Conservation (phyloP, 192 early-diverging fungal genomes). For the Globomyces pollinis-pini region DNA sequence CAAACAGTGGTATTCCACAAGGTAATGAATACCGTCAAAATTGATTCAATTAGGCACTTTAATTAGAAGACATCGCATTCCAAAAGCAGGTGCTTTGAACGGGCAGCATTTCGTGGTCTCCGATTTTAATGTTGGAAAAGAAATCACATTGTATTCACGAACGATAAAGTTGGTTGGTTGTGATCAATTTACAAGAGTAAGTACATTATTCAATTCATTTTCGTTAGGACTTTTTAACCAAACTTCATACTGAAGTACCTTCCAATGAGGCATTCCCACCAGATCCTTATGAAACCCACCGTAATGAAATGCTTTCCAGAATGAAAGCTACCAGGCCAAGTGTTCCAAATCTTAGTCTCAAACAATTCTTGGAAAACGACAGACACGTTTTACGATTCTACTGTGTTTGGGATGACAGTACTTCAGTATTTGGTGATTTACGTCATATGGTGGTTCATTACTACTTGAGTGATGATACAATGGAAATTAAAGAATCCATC, state of each 20-base stretch:
- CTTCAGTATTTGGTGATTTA: constrained; percentile 44
- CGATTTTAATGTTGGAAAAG: constrained; percentile 50
- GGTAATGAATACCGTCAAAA: no score
- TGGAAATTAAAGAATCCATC: constrained; percentile 50
- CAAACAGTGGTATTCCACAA: constrained; percentile 56
- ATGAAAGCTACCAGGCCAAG: constrained; percentile 44
- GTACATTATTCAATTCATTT: background rate
- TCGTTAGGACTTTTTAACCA: constrained; percentile 30
- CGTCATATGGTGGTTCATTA: constrained; percentile 56
- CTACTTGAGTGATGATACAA: constrained; percentile 52
- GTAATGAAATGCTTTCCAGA: constrained; percentile 32
- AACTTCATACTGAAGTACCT: constrained; percentile 26
- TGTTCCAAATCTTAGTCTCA: constrained; percentile 29
- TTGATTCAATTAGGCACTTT: no score
- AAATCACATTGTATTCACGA: constrained; percentile 49
- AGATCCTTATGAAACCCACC: constrained; percentile 46
- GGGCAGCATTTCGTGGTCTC: constrained; percentile 47
- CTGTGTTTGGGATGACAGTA: constrained; percentile 58
- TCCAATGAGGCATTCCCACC: constrained; percentile 29
- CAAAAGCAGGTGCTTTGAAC: constrained; percentile 26
- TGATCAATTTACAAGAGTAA: constrained; percentile 53
- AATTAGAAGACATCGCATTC: constrained; percentile 49
- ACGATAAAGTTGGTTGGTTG: constrained; percentile 57
- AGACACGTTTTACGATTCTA: constrained; percentile 56
- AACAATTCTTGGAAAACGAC: constrained; percentile 57